Conservation (phyloP, 2,329 filamentous ascomycete species). For the Aspergillus ochraceoroseus region DNA sequence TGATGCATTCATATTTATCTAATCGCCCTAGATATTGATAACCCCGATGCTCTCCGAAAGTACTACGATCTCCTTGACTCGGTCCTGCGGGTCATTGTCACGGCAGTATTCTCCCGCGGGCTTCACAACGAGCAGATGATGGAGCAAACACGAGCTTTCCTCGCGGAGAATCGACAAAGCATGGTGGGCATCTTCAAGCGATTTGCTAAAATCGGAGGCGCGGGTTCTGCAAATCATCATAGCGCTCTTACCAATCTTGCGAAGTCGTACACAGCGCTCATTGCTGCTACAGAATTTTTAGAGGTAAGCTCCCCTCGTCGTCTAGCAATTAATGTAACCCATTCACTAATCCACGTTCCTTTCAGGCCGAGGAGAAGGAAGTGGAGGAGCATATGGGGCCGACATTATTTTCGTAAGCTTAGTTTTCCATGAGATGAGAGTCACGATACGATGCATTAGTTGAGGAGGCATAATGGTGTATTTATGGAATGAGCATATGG, state of each 20-base stretch:
- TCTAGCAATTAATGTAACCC: too few species aligned
- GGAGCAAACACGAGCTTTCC: conserved; percentile 70
- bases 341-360: conserved; percentile 16
- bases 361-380: conserved; percentile 43
- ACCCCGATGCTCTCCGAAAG: conserved; percentile 65
- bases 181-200: conserved; percentile 89
- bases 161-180: conserved; percentile 74
- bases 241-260: conserved; percentile 69
- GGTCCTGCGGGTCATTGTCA: conserved; percentile 74
- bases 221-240: conserved; percentile 48
- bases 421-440: conserved; percentile 4
- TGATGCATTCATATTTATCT: conserved; percentile 11
- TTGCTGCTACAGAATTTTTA: conserved; percentile 75
- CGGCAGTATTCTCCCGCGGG: conserved; percentile 74
- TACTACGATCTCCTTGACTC: conserved; percentile 81
- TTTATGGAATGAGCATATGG: conserved; percentile 18
- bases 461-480: conserved; percentile 11
- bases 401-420: conserved; percentile 33
- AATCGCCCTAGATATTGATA: conserved; percentile 53
- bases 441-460: conserved; percentile 1
- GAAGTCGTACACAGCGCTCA: conserved; percentile 77
- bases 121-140: conserved; percentile 69
- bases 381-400: conserved; percentile 29
- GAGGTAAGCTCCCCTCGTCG: conserved; percentile 61
- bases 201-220: conserved; percentile 68